Base-by-base conservation (phyloP, 2,329 filamentous ascomycete genomes). In the Chrysoporthe deuterocubensis region DNA sequence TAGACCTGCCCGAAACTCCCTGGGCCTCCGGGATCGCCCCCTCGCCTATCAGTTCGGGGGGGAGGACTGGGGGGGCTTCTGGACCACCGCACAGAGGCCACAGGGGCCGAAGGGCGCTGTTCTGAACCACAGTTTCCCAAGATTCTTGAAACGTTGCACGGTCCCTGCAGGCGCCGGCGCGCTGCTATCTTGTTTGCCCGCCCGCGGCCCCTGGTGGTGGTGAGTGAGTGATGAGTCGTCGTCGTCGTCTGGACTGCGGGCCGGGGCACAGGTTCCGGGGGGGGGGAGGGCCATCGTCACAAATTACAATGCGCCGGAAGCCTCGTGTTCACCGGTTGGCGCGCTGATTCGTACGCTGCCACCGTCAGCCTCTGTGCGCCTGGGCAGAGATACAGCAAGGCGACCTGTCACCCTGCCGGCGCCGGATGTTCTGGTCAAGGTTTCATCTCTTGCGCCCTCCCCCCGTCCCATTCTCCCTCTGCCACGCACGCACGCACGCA, bases 1-100 rank as follows among this genome's bases (percentile, higher is more conserved):
- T 44, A 59, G 65, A 67, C 64, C 65, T 69, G 61, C 67, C 67
- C 62, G 52, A 69, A 58, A 67, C 64, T 50, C 58, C 52, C 46
- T 58, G 54, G 42, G 46, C 37, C 57, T 64, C 43, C 43, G 44
- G 57, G 54, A 56, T 62, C 44, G 40, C 52, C 32, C 48, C 48
- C 43, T 32, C 13, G 61, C 62, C 44, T 63, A 63, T 52, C 64
- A 43, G 61, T 58, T 18, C 13, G 26, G 21, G 32, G 26, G 34
- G 26, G 52, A 2, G 50, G 50, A 26, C n/a, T 6, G 1, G 21
- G 32, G 50, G 32, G 44, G 48, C 13, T 54, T 54, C 50, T 54
- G 21, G 50, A 54, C 50, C 50, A 18, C 50, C 50, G 50, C 50
- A 54, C 50, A 54, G 50, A 54, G 26, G 50, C 50, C 6, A 16